These are phyloP conservation scores for Piper betle DNA, from an alignment of 164 flowering plant species.

Conservation along the genomic window DNA sequence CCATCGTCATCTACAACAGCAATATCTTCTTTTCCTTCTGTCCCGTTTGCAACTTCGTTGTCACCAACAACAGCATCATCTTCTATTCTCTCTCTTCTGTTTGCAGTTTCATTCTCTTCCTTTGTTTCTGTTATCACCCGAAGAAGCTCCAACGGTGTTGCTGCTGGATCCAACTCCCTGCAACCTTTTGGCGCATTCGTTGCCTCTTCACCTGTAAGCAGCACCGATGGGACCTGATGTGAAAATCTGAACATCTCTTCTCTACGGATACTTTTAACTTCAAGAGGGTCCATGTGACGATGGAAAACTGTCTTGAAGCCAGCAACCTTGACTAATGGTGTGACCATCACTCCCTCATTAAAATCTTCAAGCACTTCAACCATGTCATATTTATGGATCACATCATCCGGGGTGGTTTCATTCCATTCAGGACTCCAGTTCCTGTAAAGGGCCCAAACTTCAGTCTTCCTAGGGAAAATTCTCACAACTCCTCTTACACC, in stretches of 20 bases:
- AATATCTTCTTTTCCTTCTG: background rate
- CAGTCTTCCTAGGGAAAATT: conserved; percentile 51
- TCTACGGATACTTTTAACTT: conserved; percentile 34
- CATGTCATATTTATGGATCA: conserved; percentile 62
- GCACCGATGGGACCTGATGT: conserved; percentile 59
- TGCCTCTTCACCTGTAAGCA: conserved; percentile 63
- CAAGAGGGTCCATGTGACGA: conserved; percentile 38
- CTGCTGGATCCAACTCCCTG: conserved; percentile 70
- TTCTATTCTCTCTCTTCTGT: background rate
- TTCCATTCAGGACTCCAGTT: conserved; percentile 74
- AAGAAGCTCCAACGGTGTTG: conserved; percentile 60
- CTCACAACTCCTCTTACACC: conserved; percentile 35
- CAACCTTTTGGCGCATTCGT: conserved; percentile 58
- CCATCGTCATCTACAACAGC: background rate
- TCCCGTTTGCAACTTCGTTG: too few relatives aligned
- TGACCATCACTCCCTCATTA: conserved; percentile 38
- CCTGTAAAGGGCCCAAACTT: conserved; percentile 70
- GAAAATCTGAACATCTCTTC: conserved; percentile 67
- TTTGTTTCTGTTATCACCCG: conserved; percentile 31
- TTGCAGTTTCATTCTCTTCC: conserved; percentile 14
- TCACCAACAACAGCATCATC: too few relatives aligned
- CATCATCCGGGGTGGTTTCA: conserved; percentile 46
- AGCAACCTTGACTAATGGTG: conserved; percentile 60
- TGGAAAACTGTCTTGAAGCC: conserved; percentile 66
- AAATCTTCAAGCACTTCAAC: conserved; percentile 64